phyloP scores from a whole-genome alignment of 106 monocot species.

The Apostasia ramifera region DNA sequence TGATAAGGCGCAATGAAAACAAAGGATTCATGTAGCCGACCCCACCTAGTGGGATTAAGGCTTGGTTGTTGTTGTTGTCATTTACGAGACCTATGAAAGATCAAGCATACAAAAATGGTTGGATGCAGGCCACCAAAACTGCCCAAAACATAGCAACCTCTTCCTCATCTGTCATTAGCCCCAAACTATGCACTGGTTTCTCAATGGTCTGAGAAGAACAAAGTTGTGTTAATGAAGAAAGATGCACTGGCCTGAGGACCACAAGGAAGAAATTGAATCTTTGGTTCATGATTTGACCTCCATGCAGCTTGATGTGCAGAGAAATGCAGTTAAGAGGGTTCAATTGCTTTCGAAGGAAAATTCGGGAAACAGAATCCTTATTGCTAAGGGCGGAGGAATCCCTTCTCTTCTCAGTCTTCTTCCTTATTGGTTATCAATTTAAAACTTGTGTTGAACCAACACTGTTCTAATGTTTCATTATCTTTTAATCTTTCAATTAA shows the following conservation, averaged over 20 bases:
- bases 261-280: neutral
- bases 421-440: neutral
- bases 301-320: conserved; percentile 6
- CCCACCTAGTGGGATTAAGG: too few species aligned
- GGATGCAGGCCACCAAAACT: conserved; percentile 6
- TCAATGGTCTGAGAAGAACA: conserved; percentile 7
- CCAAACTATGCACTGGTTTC: conserved; percentile 11
- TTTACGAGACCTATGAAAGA: conserved; percentile 25
- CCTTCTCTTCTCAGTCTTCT: conserved; percentile 4
- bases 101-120: conserved; percentile 8
- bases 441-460: too few species aligned
- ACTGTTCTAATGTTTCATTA: too few species aligned
- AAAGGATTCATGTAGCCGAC: too few species aligned
- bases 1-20: too few species aligned
- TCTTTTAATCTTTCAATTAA: too few species aligned
- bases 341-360: conserved; percentile 13
- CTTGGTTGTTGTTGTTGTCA: neutral
- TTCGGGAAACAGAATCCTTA: neutral
- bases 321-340: conserved; percentile 2
- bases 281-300: conserved; percentile 1
- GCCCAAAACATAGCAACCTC: conserved; percentile 2
- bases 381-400: conserved; percentile 6
- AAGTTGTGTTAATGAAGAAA: conserved; percentile 1
- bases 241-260: neutral
- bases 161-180: conserved; percentile 1